Evolutionary conservation across 73 alveolate species (phyloP).

Genomic region (Strombidium stylifer): DNA sequence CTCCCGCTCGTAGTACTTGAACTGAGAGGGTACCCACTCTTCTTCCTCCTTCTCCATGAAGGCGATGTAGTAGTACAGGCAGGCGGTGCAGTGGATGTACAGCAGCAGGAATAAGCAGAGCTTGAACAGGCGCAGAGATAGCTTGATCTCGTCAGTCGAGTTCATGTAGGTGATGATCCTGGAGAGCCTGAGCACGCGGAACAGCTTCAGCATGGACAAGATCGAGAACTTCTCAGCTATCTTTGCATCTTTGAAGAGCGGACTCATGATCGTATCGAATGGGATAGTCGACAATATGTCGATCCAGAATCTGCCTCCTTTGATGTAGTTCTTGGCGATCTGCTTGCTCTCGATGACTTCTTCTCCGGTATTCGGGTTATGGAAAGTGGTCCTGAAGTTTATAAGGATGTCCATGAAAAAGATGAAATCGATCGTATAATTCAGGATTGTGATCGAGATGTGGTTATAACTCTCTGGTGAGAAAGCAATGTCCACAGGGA

Average conservation of each 20-base stretch:
- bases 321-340: conserved; percentile 31
- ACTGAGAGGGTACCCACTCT: too few species aligned
- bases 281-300: conserved; percentile 76
- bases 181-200: conserved; percentile 48
- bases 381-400: conserved; percentile 42
- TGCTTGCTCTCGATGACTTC: conserved; percentile 18
- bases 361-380: conserved; percentile 36
- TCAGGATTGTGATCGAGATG: conserved; percentile 9
- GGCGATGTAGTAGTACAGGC: conserved; percentile 19
- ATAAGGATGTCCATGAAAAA: conserved; percentile 35
- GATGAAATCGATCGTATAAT: conserved; percentile 13
- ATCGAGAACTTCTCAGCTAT: neutral
- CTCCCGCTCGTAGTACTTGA: too few species aligned
- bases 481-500: conserved; percentile 61
- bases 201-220: conserved; percentile 36
- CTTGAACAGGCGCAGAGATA: conserved; percentile 4
- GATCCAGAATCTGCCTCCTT: conserved; percentile 63
- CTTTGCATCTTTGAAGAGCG: neutral
- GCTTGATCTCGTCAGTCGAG: conserved; percentile 40
- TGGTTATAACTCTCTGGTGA: conserved; percentile 33
- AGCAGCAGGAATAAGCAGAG: conserved; percentile 26
- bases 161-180: conserved; percentile 45
- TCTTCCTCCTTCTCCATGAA: too few species aligned
- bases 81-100: conserved; percentile 34
- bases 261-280: conserved; percentile 19